Conservation (phyloP, 2,329 filamentous ascomycete genomes). For the Alternaria brassicicola region DNA sequence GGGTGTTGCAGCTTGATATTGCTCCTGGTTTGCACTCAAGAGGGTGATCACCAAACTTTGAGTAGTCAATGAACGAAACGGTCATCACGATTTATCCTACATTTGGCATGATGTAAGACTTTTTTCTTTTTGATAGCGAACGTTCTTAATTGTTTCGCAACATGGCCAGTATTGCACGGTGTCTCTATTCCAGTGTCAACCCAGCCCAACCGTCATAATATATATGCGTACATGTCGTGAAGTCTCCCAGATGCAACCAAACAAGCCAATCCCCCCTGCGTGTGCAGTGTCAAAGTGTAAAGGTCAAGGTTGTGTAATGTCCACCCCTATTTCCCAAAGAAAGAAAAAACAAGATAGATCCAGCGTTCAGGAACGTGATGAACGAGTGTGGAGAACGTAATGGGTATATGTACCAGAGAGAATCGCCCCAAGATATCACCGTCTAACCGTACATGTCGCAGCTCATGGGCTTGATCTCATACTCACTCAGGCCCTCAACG, state of each 20-base stretch:
- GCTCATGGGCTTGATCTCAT: constrained; percentile 50
- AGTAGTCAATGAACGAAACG: neutral
- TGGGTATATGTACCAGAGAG: constrained; percentile 9
- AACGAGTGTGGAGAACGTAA: constrained; percentile 15
- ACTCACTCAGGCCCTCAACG: constrained; percentile 52
- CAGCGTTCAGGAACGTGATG: constrained; percentile 17
- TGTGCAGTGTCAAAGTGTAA: neutral
- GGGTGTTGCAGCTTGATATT: neutral
- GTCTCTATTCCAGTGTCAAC: neutral
- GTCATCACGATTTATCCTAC: neutral
- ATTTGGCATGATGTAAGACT: neutral
- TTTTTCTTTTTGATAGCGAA: neutral
- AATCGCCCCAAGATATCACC: neutral
- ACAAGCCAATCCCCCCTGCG: neutral
- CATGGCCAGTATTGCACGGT: neutral
- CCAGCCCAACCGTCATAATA: constrained; percentile 2
- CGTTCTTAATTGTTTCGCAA: constrained; percentile 2
- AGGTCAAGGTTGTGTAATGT: neutral
- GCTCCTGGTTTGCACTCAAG: neutral
- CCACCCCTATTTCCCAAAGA: neutral
- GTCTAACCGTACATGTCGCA: constrained; percentile 35
- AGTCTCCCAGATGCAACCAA: neutral
- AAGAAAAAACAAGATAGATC: constrained; percentile 1
- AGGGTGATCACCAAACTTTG: neutral
- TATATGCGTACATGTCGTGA: neutral